A percentile compares a stretch with the other conserved stretches of the same genome.
Conservation (phyloP, 306 rosid genomes). For the Corylus heterophylla region DNA sequence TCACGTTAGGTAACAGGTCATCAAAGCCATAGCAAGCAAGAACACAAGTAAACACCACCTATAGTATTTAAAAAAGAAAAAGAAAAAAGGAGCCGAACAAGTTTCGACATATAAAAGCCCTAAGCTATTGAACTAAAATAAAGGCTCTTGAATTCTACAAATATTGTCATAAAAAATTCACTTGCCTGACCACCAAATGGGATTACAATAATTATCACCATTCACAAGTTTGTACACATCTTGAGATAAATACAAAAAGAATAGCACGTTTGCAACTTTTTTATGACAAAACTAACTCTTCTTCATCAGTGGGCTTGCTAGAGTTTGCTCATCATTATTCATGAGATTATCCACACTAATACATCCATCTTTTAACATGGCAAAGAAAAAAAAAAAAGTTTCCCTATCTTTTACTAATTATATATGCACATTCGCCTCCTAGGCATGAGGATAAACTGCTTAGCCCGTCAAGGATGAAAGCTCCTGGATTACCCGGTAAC, state of each 20-base stretch:
- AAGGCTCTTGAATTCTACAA: neutral
- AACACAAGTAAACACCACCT: slow-evolving; percentile 14
- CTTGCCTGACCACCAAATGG: neutral
- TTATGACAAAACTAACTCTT: neutral
- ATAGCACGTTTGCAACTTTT: neutral
- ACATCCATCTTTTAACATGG: neutral
- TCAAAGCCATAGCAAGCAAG: neutral
- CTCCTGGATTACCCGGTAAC: no score
- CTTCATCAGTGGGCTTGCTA: neutral
- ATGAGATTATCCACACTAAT: neutral
- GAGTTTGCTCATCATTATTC: neutral
- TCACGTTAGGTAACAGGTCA: slow-evolving; percentile 2
- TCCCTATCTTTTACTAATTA: neutral
- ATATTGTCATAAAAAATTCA: neutral
- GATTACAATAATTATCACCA: neutral
- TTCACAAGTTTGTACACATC: neutral
- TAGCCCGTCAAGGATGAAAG: no score
- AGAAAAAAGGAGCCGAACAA: neutral
- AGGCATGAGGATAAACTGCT: no score
- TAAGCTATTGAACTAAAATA: neutral
- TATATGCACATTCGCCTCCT: neutral
- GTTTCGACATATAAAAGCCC: neutral
- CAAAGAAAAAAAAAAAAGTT: neutral
- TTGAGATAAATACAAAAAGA: neutral
- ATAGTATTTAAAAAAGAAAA: neutral